Base-by-base conservation (phyloP, 164 flowering plant genomes). In the Stephania yunnanensis region DNA sequence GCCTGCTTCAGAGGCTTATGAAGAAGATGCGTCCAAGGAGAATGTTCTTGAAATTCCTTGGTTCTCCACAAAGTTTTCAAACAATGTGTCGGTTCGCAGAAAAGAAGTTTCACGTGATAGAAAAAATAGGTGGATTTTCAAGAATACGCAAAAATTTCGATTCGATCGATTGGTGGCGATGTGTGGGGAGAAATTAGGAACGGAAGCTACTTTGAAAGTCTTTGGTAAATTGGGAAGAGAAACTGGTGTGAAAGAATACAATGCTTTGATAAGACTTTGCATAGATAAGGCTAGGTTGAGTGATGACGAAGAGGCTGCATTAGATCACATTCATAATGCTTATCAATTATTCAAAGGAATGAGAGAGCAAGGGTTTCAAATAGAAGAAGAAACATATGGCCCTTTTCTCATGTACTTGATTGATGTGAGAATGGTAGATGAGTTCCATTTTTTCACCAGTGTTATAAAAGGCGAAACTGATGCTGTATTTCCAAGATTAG, bases 321-420 rank as follows among this genome's bases (percentile, higher is more conserved):
- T 87, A 10, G 80, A 83, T 64, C 85, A 90, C 74, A 77, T 90
- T 69, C 71, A 74, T 42, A 82, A 73, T 79, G 92, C 89, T 48
- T 88, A 81, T 80, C 83, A 77, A 73, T 77, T 85, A 42, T 75
- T 92, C 10, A 74, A 63, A 72, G 72, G 71, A 61, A 88, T 93
- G 92, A 89, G 69, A 80, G 95, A 95, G 78, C 79, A 81, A 29
- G 99, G 99, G 30, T 87, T 89, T 74, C 78, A 64, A 52, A 36
- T 93, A 67, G 85, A 85, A 68, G 98, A 95, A 74, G 84, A 75
- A 75, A 87, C 85, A 12, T 93, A 89, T 83, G 93, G 92, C 42
- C 89, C 88, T 50, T 78, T 93, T 67, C 85, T 95, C 72, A 74
- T 77, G 82, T 90, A 80, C 84, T 76, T 92, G 30, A 87, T 89